phyloP scores from a whole-genome alignment of 805 yeast genomes.

The Diddensiella caesifluorescens region DNA sequence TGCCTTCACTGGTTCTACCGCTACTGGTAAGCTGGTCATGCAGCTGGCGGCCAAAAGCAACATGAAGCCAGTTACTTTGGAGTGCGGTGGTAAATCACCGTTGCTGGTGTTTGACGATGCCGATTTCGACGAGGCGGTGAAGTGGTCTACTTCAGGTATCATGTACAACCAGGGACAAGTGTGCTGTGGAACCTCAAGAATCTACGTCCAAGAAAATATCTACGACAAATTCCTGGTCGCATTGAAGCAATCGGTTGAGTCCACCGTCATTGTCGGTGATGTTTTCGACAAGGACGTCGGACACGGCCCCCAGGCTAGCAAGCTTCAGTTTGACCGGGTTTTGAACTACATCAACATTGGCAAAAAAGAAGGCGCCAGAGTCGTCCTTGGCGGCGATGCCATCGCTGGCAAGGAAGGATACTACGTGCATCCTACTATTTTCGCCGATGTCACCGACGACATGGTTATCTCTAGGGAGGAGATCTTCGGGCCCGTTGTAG shows the following conservation, averaged over 20 bases:
- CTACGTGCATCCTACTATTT: slow-evolving; percentile 70
- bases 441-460: slow-evolving; percentile 59
- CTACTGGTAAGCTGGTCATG: slow-evolving; percentile 77
- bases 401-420: slow-evolving; percentile 45
- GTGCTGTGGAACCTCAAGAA: slow-evolving; percentile 90
- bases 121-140: slow-evolving; percentile 67
- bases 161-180: slow-evolving; percentile 94
- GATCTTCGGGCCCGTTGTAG: slow-evolving; percentile 83
- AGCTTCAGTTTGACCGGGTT: slow-evolving; percentile 68
- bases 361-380: slow-evolving; percentile 72
- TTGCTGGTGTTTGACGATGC: slow-evolving; percentile 84
- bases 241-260: slow-evolving; percentile 49
- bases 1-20: slow-evolving; percentile 93
- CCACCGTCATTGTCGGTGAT: slow-evolving; percentile 55
- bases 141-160: slow-evolving; percentile 70
- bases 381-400: slow-evolving; percentile 72
- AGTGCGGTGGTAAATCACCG: slow-evolving; percentile 95
- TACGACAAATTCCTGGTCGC: slow-evolving; percentile 66
- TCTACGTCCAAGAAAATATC: slow-evolving; percentile 77
- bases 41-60: slow-evolving; percentile 62
- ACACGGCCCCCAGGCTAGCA: slow-evolving; percentile 90
- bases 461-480: slow-evolving; percentile 72
- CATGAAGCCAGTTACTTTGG: slow-evolving; percentile 84
- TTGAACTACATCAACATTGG: slow-evolving; percentile 71
- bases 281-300: slow-evolving; percentile 69